Base-by-base conservation (phyloP, 1,139 yeast genomes). In the Pichia sp. region DNA sequence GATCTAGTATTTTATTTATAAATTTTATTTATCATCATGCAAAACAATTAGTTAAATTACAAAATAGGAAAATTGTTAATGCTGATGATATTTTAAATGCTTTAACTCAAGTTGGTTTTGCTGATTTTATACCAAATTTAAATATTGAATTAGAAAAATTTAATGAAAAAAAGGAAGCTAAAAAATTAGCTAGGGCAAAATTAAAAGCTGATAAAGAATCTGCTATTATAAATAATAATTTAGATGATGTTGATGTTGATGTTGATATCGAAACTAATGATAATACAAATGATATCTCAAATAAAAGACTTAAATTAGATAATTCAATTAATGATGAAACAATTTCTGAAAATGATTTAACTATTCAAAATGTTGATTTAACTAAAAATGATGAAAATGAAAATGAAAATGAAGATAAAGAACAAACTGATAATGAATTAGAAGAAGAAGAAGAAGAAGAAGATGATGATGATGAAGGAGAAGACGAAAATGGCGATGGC, bases 1-100 rank as follows among this genome's bases (percentile, higher is more conserved):
- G 92, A 49, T 72, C 87, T 6, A 80, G 90, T 12, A 82, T 89
- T 0, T 80, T 84, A 4, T 84, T 82, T 61, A 86, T 83, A 26
- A 82, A 82, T 39, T 82, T 82, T 55, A 53, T 83, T 41, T 66
- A 82, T 55, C 76, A 77, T 55, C 76, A 78, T 55, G 87, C 90
- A 4, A 72, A 83, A 45, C 73, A 69, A 48, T 55, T 70, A 3
- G 73, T 85, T 4, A 73, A 71, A 49, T 69, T 68, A 26, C 70
- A 68, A 35, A 76, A 72, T 41, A 70, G 87, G 47, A 80, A 78
- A 57, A 78, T 79, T 4, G 76, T 83, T 32, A 78, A 73, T 53
- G 80, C 82, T 3, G 85, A 80, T 51, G 94, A 84, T 60, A 68
- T 84, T 11, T 55, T 81, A 36, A 64, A 60, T 23, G 89, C 87